These are phyloP conservation scores for Bauhinia variegata DNA, from an alignment of 306 rosid genomes.

Conservation along the genomic window DNA sequence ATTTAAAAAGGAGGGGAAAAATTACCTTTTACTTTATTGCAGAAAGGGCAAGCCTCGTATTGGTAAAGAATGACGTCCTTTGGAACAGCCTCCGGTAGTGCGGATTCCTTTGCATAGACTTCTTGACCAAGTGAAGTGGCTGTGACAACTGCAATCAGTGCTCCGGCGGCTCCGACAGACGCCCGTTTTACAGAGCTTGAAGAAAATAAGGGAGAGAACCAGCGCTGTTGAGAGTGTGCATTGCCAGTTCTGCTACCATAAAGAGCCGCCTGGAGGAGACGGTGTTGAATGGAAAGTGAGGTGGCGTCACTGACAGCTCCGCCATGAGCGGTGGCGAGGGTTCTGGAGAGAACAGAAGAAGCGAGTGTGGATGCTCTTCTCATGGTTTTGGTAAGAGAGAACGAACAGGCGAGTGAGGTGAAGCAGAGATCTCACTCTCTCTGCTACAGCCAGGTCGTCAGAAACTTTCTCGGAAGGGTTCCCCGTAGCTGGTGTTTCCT, in stretches of 20 bases:
- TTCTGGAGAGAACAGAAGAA: conserved; percentile 51
- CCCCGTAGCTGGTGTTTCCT: too few species aligned
- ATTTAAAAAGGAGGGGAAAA: background rate
- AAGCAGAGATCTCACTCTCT: conserved; percentile 1
- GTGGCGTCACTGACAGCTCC: conserved; percentile 27
- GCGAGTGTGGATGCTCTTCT: conserved; percentile 61
- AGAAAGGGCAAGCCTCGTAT: conserved; percentile 95
- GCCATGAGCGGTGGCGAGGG: conserved; percentile 56
- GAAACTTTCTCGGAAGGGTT: background rate
- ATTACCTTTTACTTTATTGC: conserved; percentile 88
- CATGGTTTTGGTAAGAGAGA: conserved; percentile 41
- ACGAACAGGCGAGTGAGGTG: background rate
- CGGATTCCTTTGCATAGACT: conserved; percentile 79
- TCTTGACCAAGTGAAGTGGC: conserved; percentile 50
- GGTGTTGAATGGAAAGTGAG: conserved; percentile 37
- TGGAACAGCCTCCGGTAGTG: conserved; percentile 60
- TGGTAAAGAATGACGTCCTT: conserved; percentile 84
- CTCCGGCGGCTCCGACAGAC: conserved; percentile 64
- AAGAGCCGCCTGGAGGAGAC: conserved; percentile 60
- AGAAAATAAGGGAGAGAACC: conserved; percentile 45
- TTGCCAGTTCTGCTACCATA: conserved; percentile 43
- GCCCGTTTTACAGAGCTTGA: conserved; percentile 26
- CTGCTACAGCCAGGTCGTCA: too few species aligned
- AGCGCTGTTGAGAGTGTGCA: conserved; percentile 35
- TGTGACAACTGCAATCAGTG: conserved; percentile 43